phyloP scores from a whole-genome alignment of 257 asterid species.

The Solanum dulcamara region DNA sequence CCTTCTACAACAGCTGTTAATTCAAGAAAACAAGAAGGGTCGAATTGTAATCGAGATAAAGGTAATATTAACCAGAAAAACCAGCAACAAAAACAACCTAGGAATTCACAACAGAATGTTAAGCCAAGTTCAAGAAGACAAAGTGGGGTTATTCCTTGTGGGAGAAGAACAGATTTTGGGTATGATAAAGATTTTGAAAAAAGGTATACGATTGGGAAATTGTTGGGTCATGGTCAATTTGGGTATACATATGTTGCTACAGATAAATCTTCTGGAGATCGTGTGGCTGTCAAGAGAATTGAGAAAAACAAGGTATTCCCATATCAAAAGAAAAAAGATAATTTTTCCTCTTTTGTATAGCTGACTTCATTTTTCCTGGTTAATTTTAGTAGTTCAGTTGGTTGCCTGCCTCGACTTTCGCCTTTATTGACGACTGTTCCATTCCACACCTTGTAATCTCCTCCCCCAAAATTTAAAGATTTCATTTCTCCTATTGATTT shows the following conservation, averaged over 20 bases:
- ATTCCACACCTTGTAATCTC: not conserved
- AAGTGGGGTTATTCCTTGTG: slow-evolving; percentile 69
- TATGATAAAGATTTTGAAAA: slow-evolving; percentile 79
- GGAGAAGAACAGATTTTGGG: slow-evolving; percentile 94
- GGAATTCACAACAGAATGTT: slow-evolving; percentile 25
- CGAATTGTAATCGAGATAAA: slow-evolving; percentile 6
- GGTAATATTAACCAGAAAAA: not conserved
- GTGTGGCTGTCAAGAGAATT: slow-evolving; percentile 95
- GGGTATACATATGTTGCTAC: slow-evolving; percentile 93
- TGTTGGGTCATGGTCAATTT: slow-evolving; percentile 97
- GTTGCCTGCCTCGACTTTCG: not conserved
- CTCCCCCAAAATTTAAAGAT: not conserved
- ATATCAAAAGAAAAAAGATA: not conserved
- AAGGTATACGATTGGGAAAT: slow-evolving; percentile 68
- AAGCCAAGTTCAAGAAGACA: slow-evolving; percentile 42
- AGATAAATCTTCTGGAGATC: slow-evolving; percentile 80
- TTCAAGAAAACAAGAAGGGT: slow-evolving; percentile 22
- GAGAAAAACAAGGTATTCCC: slow-evolving; percentile 77
- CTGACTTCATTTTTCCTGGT: not conserved
- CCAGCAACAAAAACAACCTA: slow-evolving; percentile 20
- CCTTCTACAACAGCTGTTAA: slow-evolving; percentile 2
- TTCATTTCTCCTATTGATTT: not conserved
- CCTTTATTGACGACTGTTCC: not conserved
- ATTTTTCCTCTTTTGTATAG: not conserved
- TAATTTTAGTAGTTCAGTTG: not conserved